Evolutionary conservation across 176 grass and related monocot species (phyloP).

Genomic region (Phoenix dactylifera): DNA sequence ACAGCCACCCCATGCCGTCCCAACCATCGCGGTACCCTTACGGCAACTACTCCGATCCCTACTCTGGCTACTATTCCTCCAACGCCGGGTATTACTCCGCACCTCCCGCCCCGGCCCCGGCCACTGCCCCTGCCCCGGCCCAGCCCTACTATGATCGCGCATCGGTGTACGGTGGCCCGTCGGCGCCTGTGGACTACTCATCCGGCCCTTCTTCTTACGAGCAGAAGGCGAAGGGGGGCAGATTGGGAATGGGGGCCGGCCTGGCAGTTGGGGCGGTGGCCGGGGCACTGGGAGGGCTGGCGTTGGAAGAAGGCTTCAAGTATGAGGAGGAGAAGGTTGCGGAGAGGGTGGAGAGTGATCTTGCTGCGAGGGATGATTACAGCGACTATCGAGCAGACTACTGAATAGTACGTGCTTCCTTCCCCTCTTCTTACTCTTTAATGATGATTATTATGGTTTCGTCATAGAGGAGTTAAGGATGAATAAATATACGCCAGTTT

Average conservation of each 20-base stretch:
- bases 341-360: conserved; percentile 44
- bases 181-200: conserved; percentile 61
- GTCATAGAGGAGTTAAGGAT: conserved; percentile 23
- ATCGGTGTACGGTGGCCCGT: conserved; percentile 35
- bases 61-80: conserved; percentile 19
- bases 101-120: conserved; percentile 1
- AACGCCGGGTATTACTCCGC: conserved; percentile 37
- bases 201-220: conserved; percentile 26
- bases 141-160: conserved; percentile 28
- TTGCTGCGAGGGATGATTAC: conserved; percentile 38
- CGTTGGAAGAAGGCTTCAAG: conserved; percentile 55
- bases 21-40: conserved; percentile 13
- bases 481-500: background rate
- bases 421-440: background rate
- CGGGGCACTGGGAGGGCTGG: conserved; percentile 43
- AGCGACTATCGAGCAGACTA: conserved; percentile 57
- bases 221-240: conserved; percentile 28
- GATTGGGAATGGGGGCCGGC: conserved; percentile 46
- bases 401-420: conserved; percentile 22
- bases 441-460: conserved; percentile 3
- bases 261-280: conserved; percentile 57
- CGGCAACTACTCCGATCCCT: conserved; percentile 19
- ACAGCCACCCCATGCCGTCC: conserved; percentile 4
- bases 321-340: conserved; percentile 68
- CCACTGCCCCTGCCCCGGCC: conserved; percentile 9